Evolutionary conservation across 495 filamentous ascomycete species (phyloP).

Genomic region (Aspergillus indologenus): DNA sequence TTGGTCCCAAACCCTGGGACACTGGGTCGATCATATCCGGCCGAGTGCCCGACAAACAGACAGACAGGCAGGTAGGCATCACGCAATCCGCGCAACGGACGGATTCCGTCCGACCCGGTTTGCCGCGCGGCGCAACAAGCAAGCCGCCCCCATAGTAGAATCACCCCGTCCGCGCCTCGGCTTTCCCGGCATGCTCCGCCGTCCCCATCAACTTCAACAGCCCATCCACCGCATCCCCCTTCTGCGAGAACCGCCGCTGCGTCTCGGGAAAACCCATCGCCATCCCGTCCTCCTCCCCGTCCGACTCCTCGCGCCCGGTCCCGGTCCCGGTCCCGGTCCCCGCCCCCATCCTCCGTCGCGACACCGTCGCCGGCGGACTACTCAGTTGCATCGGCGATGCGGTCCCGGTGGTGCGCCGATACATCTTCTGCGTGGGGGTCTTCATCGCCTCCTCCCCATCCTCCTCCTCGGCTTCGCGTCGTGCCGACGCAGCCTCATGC

Average conservation of each 20-base stretch:
- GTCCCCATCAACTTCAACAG: conserved; percentile 42
- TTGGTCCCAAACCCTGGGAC: no score
- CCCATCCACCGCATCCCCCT: conserved; percentile 43
- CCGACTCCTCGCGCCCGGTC: not conserved
- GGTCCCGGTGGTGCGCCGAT: conserved; percentile 16
- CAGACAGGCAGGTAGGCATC: no score
- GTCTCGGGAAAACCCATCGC: not conserved
- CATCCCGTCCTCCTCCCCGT: not conserved
- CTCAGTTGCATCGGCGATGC: conserved; percentile 38
- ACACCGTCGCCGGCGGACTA: conserved; percentile 33
- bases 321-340: no score
- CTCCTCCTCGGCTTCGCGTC: no score
- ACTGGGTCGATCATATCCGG: no score
- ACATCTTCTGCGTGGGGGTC: conserved; percentile 26
- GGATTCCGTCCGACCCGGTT: no score
- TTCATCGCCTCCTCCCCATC: conserved; percentile 21
- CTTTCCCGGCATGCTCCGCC: conserved; percentile 17
- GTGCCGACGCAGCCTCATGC: not conserved
- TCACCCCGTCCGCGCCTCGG: conserved; percentile 24
- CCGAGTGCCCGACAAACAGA: no score
- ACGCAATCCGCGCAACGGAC: no score
- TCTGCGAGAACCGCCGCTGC: conserved; percentile 24
- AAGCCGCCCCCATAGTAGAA: no score
- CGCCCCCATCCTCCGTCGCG: conserved; percentile 13
- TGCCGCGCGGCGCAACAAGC: no score